Percentiles rank a stretch among this genome's conserved stretches.
Conservation (phyloP, 2,329 filamentous ascomycete genomes). For the Phyllosticta citriasiana region DNA sequence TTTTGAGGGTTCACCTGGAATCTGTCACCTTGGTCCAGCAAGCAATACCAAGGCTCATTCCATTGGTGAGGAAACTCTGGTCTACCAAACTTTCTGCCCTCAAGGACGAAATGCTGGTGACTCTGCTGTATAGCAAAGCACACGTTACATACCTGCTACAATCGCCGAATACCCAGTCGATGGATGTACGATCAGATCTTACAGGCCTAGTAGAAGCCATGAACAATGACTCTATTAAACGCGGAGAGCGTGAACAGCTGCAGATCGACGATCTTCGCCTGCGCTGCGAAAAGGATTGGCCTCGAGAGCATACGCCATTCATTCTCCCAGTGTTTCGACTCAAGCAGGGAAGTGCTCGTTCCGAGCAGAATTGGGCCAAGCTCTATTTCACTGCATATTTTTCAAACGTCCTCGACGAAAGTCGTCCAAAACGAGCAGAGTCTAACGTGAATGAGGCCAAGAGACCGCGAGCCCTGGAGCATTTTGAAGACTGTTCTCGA, state of each 20-base stretch:
- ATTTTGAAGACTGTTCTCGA: constrained; percentile 32
- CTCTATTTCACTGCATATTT: constrained; percentile 31
- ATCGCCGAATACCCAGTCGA: constrained; percentile 18
- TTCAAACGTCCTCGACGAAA: constrained; percentile 24
- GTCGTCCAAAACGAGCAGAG: background rate
- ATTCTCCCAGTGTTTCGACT: constrained; percentile 20
- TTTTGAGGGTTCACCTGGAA: constrained; percentile 58
- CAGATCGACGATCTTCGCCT: constrained; percentile 63
- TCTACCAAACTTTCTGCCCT: constrained; percentile 55
- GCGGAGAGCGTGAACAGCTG: constrained; percentile 60
- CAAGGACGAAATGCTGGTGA: constrained; percentile 65
- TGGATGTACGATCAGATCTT: constrained; percentile 37
- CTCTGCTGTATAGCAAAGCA: constrained; percentile 51
- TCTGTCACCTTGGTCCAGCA: constrained; percentile 52
- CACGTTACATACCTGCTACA: constrained; percentile 28
- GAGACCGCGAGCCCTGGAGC: constrained; percentile 26
- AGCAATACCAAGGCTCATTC: constrained; percentile 53
- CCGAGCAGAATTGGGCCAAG: constrained; percentile 25
- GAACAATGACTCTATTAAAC: constrained; percentile 66
- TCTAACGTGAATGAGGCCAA: constrained; percentile 24
- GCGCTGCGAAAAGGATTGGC: constrained; percentile 20
- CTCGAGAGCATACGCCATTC: constrained; percentile 11
- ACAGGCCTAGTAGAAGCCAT: constrained; percentile 60
- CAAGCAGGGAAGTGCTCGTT: constrained; percentile 24
- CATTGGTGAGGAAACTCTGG: constrained; percentile 70